A percentile compares a stretch with the other conserved stretches of the same genome.
phyloP scores from a whole-genome alignment of 164 flowering plant species.

The Vitis rupestris region DNA sequence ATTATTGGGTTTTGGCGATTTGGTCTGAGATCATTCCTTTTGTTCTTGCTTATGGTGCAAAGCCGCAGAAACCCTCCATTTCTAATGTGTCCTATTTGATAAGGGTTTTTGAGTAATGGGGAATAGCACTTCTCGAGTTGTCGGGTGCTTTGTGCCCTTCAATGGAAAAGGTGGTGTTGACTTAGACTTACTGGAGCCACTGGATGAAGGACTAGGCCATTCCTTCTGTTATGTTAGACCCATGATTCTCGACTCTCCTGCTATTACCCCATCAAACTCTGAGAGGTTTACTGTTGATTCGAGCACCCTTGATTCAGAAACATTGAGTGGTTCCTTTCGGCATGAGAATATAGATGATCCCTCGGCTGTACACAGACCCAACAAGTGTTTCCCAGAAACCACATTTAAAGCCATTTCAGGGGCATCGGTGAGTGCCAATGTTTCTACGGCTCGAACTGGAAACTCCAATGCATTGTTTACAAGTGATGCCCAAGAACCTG shows the following conservation, averaged over 20 bases:
- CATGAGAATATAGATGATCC: conserved; percentile 49
- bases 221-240: conserved; percentile 76
- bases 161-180: conserved; percentile 31
- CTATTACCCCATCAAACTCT: conserved; percentile 59
- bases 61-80: conserved; percentile 18
- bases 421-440: conserved; percentile 76
- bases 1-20: conserved; percentile 17
- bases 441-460: conserved; percentile 50
- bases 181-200: conserved; percentile 50
- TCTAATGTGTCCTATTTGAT: conserved; percentile 6
- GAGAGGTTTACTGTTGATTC: conserved; percentile 70
- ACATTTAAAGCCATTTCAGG: conserved; percentile 66
- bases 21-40: conserved; percentile 7
- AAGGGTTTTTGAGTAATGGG: conserved; percentile 19
- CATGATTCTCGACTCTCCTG: conserved; percentile 47
- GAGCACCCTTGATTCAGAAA: conserved; percentile 59
- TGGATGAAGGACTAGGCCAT: conserved; percentile 74
- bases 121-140: conserved; percentile 37
- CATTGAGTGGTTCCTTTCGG: conserved; percentile 52
- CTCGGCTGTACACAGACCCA: conserved; percentile 28
- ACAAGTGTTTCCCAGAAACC: conserved; percentile 45
- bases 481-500: conserved; percentile 50
- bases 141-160: conserved; percentile 35
- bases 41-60: conserved; percentile 23
- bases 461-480: conserved; percentile 39